Base-by-base conservation (phyloP, 2,329 filamentous ascomycete species). In the Penicillium olsonii region DNA sequence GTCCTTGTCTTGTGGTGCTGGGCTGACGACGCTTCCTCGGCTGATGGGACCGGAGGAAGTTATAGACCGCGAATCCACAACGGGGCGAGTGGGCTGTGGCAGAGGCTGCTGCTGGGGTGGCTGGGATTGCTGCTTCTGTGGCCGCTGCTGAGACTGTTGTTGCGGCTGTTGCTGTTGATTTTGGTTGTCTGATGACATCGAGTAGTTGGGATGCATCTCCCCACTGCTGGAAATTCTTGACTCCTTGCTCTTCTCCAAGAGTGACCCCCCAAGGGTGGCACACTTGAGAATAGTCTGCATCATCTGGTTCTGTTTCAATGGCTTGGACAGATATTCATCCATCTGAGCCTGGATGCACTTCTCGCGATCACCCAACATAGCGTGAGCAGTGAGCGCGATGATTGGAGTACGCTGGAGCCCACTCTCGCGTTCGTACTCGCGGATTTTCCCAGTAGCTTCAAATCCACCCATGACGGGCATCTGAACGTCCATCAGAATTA, bases 401-500 rank as follows among this genome's bases (percentile, higher is more conserved):
- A 99, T 96, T 12, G 94, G 94, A 10, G 92, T 96, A 44, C 92
- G 84, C 50, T 89, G 85, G 27, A 90, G 82, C 47, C 86, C 87
- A 60, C 90, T 83, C 57, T 86, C 88, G 52, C 87, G 85, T 71
- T 99, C 94, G 70, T 92, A 97, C 69, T 96, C 91, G 64, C 94
- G 85, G 60, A 99, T 99, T 77, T 96, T 96, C 60, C 86, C 89
- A 4, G 94, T 99, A 12, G 94, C 92, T 74, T 99, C 94, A 68
- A 99, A 97, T 37, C 94, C 94, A 68, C 94, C 94, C 92, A 97
- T 97, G 64, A 97, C 88, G n/a, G 94, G 94, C 94, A 99, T 99
- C 70, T 97, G 94, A 15, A 99, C 94, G 68, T 99, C 94, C 94
- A 99, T 99, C 41, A 99, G 81, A 57, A 99, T 94, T 54, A 96